Conservation (phyloP, 129 eudicot genomes). For the Sambucus nigra region DNA sequence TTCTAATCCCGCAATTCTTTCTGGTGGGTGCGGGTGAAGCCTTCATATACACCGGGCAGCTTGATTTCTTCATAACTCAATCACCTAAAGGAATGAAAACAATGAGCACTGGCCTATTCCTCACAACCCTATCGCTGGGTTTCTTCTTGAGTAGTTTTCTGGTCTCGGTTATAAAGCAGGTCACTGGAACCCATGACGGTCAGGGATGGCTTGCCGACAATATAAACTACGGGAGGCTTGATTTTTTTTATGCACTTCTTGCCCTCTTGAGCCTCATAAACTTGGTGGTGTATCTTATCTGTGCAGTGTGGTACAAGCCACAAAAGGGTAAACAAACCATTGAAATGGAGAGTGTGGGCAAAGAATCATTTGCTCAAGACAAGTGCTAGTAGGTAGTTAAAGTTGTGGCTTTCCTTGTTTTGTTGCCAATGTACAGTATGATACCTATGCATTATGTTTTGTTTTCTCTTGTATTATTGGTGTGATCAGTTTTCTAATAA, state of each 20-base stretch:
- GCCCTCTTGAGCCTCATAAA: slow-evolving; percentile 30
- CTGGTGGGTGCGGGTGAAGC: slow-evolving; percentile 15
- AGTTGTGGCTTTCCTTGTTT: no score
- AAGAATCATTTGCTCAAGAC: not conserved
- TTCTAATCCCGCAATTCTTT: slow-evolving; percentile 12
- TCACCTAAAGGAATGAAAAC: slow-evolving; percentile 66
- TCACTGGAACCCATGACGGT: slow-evolving; percentile 22
- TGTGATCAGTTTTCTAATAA: no score
- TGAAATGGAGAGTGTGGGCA: not conserved
- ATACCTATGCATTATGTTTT: not conserved
- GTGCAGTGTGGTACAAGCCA: slow-evolving; percentile 25
- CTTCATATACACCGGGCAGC: slow-evolving; percentile 23
- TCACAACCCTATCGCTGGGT: slow-evolving; percentile 46
- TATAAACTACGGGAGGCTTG: slow-evolving; percentile 45
- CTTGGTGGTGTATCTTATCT: slow-evolving; percentile 23
- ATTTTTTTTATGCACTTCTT: slow-evolving; percentile 39
- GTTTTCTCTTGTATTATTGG: no score
- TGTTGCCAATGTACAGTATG: not conserved
- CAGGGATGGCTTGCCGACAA: slow-evolving; percentile 45
- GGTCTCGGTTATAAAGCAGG: slow-evolving; percentile 37
- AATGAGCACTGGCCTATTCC: slow-evolving; percentile 60
- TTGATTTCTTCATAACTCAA: slow-evolving; percentile 47
- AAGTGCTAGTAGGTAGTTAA: not conserved
- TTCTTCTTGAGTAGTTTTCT: slow-evolving; percentile 45
- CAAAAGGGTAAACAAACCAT: not conserved